phyloP scores from a whole-genome alignment of 2,329 filamentous ascomycete genomes.

The Eutypella sp. region DNA sequence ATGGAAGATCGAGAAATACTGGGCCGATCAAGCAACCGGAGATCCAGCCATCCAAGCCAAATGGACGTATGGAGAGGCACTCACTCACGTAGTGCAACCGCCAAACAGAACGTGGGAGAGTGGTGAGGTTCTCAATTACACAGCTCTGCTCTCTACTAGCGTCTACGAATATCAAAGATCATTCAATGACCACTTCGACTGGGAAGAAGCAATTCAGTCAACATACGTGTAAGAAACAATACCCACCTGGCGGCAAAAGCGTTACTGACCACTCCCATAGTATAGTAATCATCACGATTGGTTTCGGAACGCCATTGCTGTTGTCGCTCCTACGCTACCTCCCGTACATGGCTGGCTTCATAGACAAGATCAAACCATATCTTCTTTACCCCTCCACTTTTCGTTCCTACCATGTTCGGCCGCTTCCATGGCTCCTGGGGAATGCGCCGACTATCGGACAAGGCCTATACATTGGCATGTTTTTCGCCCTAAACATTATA shows the following conservation, averaged over 20 bases:
- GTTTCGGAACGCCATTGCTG: constrained; percentile 22
- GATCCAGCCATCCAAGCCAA: constrained; percentile 13
- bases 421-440: constrained; percentile 28
- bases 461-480: constrained; percentile 61
- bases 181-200: constrained; percentile 11
- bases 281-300: constrained; percentile 19
- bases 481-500: constrained; percentile 60
- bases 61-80: constrained; percentile 18
- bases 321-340: constrained; percentile 19
- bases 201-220: constrained; percentile 12
- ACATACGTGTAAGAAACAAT: constrained; percentile 7
- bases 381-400: constrained; percentile 28
- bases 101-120: constrained; percentile 6
- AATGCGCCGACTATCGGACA: constrained; percentile 23
- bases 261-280: constrained; percentile 9
- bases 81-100: constrained; percentile 9
- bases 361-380: constrained; percentile 25
- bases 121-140: constrained; percentile 13
- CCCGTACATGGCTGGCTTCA: constrained; percentile 19
- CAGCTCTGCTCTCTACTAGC: constrained; percentile 9
- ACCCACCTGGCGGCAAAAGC: neutral
- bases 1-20: constrained; percentile 20
- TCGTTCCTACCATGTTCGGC: constrained; percentile 26
- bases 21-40: constrained; percentile 17
- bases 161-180: constrained; percentile 8